Percentiles rank a stretch among this genome's conserved stretches.
Conservation (phyloP, 495 filamentous ascomycete species). For the Xylaria curta region DNA sequence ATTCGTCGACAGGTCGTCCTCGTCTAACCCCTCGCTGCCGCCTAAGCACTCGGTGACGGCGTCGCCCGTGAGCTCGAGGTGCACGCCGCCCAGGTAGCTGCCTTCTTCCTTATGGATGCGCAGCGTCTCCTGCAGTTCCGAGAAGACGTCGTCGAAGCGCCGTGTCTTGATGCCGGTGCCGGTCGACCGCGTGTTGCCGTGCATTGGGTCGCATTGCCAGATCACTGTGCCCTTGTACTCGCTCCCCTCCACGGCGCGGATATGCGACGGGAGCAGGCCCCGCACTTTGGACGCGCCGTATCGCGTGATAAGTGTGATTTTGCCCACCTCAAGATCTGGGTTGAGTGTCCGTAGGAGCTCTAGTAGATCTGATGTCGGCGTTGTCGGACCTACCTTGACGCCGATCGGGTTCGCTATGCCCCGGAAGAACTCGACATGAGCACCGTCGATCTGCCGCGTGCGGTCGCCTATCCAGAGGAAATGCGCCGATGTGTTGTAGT, state of each 20-base stretch:
- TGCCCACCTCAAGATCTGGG: slow-evolving; percentile 79
- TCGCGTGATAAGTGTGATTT: slow-evolving; percentile 93
- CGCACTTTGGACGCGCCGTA: slow-evolving; percentile 82
- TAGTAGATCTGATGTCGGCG: slow-evolving; percentile 73
- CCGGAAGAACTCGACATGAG: slow-evolving; percentile 96
- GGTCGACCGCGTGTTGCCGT: slow-evolving; percentile 81
- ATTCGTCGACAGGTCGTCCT: slow-evolving; percentile 83
- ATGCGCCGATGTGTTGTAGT: slow-evolving; percentile 92
- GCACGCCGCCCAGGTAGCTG: slow-evolving; percentile 89
- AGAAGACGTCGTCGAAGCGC: slow-evolving; percentile 83
- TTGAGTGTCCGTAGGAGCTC: slow-evolving; percentile 83
- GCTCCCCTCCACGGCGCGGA: slow-evolving; percentile 77
- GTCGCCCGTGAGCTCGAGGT: slow-evolving; percentile 93
- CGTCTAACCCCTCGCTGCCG: slow-evolving; percentile 83
- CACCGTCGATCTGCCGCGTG: slow-evolving; percentile 88
- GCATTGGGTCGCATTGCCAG: slow-evolving; percentile 99
- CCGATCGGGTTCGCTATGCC: slow-evolving; percentile 95
- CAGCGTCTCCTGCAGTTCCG: slow-evolving; percentile 79
- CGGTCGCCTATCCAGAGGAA: slow-evolving; percentile 99
- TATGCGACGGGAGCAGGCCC: slow-evolving; percentile 76
- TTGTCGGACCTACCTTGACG: slow-evolving; percentile 92
- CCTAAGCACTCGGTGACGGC: slow-evolving; percentile 96
- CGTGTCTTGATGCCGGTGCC: slow-evolving; percentile 83
- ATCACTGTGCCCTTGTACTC: slow-evolving; percentile 78
- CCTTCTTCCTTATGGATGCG: slow-evolving; percentile 81